phyloP scores from a whole-genome alignment of 345 rosid species.

The Arabis alpina region DNA sequence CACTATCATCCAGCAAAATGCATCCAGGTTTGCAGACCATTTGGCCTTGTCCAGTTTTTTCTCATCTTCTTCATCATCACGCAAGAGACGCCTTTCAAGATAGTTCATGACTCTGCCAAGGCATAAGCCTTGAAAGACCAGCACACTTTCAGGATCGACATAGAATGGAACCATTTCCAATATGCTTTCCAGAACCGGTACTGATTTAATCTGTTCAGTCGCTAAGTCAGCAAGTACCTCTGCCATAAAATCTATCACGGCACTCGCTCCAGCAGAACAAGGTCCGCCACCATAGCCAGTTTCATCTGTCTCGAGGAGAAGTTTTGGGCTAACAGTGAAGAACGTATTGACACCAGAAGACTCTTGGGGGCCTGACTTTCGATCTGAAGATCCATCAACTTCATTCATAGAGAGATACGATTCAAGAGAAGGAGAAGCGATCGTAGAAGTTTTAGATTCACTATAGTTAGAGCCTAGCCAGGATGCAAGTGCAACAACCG shows the following conservation, averaged over 20 bases:
- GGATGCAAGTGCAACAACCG: constrained; percentile 79
- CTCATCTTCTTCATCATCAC: constrained; percentile 98
- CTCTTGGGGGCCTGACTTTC: constrained; percentile 67
- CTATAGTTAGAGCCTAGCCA: constrained; percentile 69
- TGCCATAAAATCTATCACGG: constrained; percentile 91
- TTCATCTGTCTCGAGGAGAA: constrained; percentile 89
- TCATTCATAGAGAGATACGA: constrained; percentile 68
- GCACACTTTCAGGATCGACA: constrained; percentile 86
- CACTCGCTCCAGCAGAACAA: constrained; percentile 98
- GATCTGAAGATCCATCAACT: constrained; percentile 68
- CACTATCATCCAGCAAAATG: constrained; percentile 95
- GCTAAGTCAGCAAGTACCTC: constrained; percentile 92
- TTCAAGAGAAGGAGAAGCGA: constrained; percentile 66
- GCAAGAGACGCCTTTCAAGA: constrained; percentile 93
- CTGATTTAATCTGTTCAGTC: constrained; percentile 92
- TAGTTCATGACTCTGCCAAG: constrained; percentile 93
- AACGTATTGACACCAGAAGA: constrained; percentile 55
- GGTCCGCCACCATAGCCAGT: constrained; percentile 99
- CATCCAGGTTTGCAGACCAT: constrained; percentile 94
- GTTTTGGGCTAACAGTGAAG: constrained; percentile 65
- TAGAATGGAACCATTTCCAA: constrained; percentile 89
- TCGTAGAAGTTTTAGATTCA: constrained; percentile 58
- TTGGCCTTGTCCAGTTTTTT: constrained; percentile 88
- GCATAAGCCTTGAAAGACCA: constrained; percentile 95
- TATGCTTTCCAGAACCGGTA: constrained; percentile 76